These are phyloP conservation scores for Nicotiana attenuata DNA, from an alignment of 257 asterid species.

Conservation along the genomic window DNA sequence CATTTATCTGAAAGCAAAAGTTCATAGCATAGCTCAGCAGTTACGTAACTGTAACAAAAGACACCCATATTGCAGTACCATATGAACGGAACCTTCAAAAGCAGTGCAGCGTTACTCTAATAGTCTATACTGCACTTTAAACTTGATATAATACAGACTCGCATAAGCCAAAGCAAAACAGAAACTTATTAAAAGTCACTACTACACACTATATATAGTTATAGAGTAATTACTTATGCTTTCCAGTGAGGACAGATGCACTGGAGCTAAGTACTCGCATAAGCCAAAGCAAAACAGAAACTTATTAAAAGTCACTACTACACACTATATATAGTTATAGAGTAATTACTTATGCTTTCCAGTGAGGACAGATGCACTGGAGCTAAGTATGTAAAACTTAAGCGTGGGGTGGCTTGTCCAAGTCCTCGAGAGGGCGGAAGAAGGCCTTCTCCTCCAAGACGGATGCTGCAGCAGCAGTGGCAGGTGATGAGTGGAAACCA, in stretches of 20 bases:
- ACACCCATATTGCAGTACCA: conserved; percentile 8
- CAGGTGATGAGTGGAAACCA: conserved; percentile 9
- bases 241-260: too few species aligned
- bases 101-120: not conserved
- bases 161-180: not conserved
- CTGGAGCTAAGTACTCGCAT: not conserved
- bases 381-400: not conserved
- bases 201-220: not conserved
- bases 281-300: not conserved
- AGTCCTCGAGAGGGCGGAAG: conserved; percentile 79
- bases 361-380: too few species aligned
- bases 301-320: not conserved
- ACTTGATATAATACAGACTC: not conserved
- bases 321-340: not conserved
- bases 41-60: not conserved
- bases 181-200: not conserved
- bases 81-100: not conserved
- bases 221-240: not conserved
- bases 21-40: not conserved
- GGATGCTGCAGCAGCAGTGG: conserved; percentile 26
- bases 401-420: conserved; percentile 54
- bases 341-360: not conserved
- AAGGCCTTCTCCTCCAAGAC: conserved; percentile 79
- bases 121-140: not conserved
- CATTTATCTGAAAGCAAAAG: not conserved